Conservation (phyloP, 2,329 filamentous ascomycete genomes). For the Ophiostoma piceae region DNA sequence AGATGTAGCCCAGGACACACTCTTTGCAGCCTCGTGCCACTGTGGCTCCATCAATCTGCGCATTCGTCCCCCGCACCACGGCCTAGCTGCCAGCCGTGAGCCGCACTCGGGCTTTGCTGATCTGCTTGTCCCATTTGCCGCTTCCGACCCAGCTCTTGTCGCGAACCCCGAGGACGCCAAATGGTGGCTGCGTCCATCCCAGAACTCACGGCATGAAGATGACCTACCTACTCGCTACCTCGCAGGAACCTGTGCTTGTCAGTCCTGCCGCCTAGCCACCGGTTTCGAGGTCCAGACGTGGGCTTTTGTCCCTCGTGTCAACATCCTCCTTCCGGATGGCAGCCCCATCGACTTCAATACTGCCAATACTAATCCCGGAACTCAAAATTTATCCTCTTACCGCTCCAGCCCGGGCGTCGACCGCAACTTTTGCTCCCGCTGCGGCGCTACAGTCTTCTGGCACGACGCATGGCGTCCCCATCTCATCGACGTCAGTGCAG, state of each 20-base stretch:
- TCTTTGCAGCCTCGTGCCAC: neutral
- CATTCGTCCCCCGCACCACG: neutral
- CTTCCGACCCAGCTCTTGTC: neutral
- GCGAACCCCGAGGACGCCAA: neutral
- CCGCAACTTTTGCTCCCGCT: slow-evolving; percentile 57
- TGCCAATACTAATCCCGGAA: neutral
- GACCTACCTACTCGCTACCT: slow-evolving; percentile 39
- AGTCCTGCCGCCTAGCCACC: slow-evolving; percentile 54
- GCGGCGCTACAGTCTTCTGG: slow-evolving; percentile 63
- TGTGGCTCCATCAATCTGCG: neutral
- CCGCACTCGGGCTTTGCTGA: neutral
- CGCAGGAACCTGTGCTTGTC: slow-evolving; percentile 53
- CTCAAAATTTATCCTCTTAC: slow-evolving; percentile 38
- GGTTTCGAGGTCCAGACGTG: slow-evolving; percentile 62
- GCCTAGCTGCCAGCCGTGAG: neutral
- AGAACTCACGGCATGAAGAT: neutral
- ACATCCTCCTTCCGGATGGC: slow-evolving; percentile 43
- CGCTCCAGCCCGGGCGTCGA: slow-evolving; percentile 48
- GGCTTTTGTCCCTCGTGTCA: slow-evolving; percentile 58
- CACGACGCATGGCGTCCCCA: slow-evolving; percentile 48
- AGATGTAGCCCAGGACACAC: neutral
- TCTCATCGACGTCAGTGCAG: slow-evolving; percentile 60
- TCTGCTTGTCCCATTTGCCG: neutral
- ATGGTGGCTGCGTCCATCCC: neutral
- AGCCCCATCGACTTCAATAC: slow-evolving; percentile 4